Percentiles rank a stretch among this genome's conserved stretches.
Conservation (phyloP, 73 alveolate genomes). For the Paramecium primaurelia region DNA sequence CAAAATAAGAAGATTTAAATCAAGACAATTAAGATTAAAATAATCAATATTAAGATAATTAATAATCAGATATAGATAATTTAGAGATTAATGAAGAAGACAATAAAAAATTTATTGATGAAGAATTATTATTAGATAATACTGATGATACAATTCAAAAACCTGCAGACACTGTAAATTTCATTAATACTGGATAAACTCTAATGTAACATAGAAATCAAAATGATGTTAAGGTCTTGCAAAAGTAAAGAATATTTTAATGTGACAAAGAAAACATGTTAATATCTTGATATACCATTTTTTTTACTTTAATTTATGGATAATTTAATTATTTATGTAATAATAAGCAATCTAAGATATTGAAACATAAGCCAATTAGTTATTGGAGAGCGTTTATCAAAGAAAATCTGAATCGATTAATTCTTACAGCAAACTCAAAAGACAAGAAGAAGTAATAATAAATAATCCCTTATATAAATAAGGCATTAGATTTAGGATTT, state of each 20-base stretch:
- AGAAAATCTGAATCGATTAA: background rate
- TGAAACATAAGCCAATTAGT: background rate
- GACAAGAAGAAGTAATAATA: background rate
- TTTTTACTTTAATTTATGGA: slow-evolving; percentile 26
- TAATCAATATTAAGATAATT: background rate
- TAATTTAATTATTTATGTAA: background rate
- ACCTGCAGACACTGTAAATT: slow-evolving; percentile 10
- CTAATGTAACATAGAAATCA: slow-evolving; percentile 1
- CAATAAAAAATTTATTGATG: background rate
- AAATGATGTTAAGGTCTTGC: slow-evolving; percentile 9
- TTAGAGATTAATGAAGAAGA: background rate
- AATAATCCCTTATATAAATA: background rate
- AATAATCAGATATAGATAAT: background rate
- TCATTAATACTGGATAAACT: background rate
- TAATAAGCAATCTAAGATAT: slow-evolving; percentile 27
- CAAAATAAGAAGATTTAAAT: background rate
- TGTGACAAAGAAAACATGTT: background rate
- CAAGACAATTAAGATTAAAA: background rate
- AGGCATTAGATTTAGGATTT: slow-evolving; percentile 45
- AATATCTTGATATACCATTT: background rate
- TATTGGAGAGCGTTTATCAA: background rate
- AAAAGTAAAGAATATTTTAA: background rate
- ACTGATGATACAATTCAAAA: slow-evolving; percentile 9
- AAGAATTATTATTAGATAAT: background rate
- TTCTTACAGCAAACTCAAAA: background rate